Base-by-base conservation (phyloP, 2,329 filamentous ascomycete species). In the Camptophora hylomeconis region DNA sequence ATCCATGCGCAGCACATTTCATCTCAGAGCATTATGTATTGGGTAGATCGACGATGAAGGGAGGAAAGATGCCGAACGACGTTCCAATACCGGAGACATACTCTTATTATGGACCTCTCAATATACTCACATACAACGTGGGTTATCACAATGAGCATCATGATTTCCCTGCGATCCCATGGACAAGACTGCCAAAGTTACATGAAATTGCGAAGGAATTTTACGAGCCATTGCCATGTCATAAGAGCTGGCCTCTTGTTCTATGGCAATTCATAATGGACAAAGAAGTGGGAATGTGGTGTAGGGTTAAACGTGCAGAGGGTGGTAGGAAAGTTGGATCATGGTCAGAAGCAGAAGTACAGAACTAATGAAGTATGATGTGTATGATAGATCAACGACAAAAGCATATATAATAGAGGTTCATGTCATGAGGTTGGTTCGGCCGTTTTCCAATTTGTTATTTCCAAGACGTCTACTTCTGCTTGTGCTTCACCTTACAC, bases 121-220 rank as follows among this genome's bases (percentile, higher is more conserved):
- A 98, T 60, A 58, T 84, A 46, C 59, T 98, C 27, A 93, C 86
- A 1, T 98, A 95, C 66, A 98, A 98, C 46, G 89, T 98, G 24
- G 89, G 89, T 30, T 63, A 94, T 48, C 89, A 98, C 64, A 98
- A 98, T 53, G 89, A 98, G 64, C 89, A 98, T 58, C 89, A 98
- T 55, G 89, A 98, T 56, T 98, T 98, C 60, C 89, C 89, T 7
- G 89, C 89, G 26, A 72, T 98, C 25, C 87, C 89, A 0, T 98
- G 89, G 89, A 94, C 84, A 7, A 68, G 79, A 17, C 67, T 98
- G 20, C 80, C 76, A 31, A 67, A 66, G 49, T 63, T 98, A 30
- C 74, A 86, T 49, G 60, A 72, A 39, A 80, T 92, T 32, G 89
- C 89, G 1, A 69, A 69, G 40, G 89, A 95, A 57, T 98, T 94